Percentiles rank a stretch among this genome's conserved stretches.
These are phyloP conservation scores for Pyrenopolyporus hunteri DNA, from an alignment of 495 filamentous ascomycete genomes.

Conservation along the genomic window DNA sequence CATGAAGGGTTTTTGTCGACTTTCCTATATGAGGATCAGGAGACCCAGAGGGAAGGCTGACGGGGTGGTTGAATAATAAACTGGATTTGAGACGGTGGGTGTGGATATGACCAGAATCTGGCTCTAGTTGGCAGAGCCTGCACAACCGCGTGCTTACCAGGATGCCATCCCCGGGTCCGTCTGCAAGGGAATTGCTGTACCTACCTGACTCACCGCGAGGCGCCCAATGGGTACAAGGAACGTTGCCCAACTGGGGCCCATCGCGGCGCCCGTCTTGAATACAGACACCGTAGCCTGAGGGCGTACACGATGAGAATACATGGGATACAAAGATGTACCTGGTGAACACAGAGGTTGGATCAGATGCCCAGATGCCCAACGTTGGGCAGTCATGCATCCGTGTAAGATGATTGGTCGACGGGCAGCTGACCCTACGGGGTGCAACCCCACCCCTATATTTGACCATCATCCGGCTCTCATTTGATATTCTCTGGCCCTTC, in stretches of 20 bases:
- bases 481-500: too few relatives aligned
- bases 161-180: slow-evolving; percentile 33
- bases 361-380: slow-evolving; percentile 31
- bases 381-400: slow-evolving; percentile 27
- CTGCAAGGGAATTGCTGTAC: slow-evolving; percentile 38
- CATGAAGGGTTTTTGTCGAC: slow-evolving; percentile 27
- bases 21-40: slow-evolving; percentile 29
- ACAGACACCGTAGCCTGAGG: slow-evolving; percentile 27
- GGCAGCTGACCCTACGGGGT: slow-evolving; percentile 17
- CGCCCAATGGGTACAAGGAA: slow-evolving; percentile 35
- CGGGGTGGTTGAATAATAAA: slow-evolving; percentile 27
- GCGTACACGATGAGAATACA: slow-evolving; percentile 12
- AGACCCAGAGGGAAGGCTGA: slow-evolving; percentile 37
- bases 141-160: slow-evolving; percentile 34
- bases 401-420: slow-evolving; percentile 34
- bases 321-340: slow-evolving; percentile 32
- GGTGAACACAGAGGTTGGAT: slow-evolving; percentile 28
- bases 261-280: neutral
- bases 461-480: too few relatives aligned
- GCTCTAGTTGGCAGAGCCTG: slow-evolving; percentile 13
- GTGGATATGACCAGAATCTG: slow-evolving; percentile 20
- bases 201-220: slow-evolving; percentile 39
- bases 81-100: slow-evolving; percentile 27
- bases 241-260: slow-evolving; percentile 36
- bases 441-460: slow-evolving; percentile 31